Conservation (phyloP, 164 flowering plant species). For the Magnolia kwangsiensis region DNA sequence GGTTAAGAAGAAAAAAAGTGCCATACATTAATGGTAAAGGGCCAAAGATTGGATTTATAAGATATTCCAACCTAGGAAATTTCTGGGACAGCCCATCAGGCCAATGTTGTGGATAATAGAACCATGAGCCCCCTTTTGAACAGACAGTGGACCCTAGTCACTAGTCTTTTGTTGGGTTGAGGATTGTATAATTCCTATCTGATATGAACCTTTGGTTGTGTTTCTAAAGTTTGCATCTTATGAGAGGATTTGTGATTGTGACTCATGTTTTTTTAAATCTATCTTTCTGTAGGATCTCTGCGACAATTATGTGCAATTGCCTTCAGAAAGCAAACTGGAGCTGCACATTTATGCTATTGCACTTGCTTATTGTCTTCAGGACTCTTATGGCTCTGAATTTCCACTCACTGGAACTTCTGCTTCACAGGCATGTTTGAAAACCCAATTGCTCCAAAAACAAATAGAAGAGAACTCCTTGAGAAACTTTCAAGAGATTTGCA, state of each 20-base stretch:
- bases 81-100: background rate
- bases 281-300: conserved; percentile 54
- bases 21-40: background rate
- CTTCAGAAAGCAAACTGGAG: conserved; percentile 61
- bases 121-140: background rate
- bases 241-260: background rate
- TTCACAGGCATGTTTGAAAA: conserved; percentile 42
- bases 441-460: background rate
- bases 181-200: background rate
- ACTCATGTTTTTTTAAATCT: background rate
- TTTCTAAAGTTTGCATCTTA: background rate
- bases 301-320: conserved; percentile 49
- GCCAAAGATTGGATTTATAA: no score
- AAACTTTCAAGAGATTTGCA: no score
- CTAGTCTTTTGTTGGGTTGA: background rate
- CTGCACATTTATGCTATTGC: conserved; percentile 58
- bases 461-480: no score
- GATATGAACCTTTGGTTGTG: background rate
- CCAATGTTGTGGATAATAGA: background rate
- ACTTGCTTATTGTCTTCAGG: conserved; percentile 57
- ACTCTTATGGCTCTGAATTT: conserved; percentile 33
- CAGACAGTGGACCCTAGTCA: background rate
- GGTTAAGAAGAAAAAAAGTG: no score
- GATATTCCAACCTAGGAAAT: background rate
- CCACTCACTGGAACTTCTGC: conserved; percentile 34